Evolutionary conservation across 805 yeast species (phyloP), one percentile per base, ranked within the genome.

Genomic region (Henningerozyma blattae): DNA sequence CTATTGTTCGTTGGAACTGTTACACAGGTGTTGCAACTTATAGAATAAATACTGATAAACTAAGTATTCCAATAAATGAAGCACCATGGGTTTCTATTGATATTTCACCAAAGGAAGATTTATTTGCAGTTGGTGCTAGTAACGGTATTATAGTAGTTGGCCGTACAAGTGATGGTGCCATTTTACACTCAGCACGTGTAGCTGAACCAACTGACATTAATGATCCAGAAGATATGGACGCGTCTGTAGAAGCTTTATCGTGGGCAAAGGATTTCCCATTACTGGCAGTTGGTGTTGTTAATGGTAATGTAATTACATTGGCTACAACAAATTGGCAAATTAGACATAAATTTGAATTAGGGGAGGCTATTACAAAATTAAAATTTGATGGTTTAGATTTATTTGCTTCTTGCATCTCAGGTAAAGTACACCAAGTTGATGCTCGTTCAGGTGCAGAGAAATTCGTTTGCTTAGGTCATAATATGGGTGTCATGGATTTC

Each of bases 401-500:
- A 36, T 59, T 80, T 26, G 91, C 79, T 1, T 67, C 85, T 4
- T 72, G 82, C 36, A 83, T 84, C 77, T 81, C 86, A 52, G 96
- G 97, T 37, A 72, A 71, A 45, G 72, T 91, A 24, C 78, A 77
- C 58, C 76, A 79, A 56, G 86, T 85, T 81, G 96, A 91, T 57
- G 77, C 81, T 5, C 77, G 95, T 61, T 78, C 86, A 3, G 94
- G 94, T 37, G 74, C 70, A 39, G 77, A 73, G 48, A 58, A 79
- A 38, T 81, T 79, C 61, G 78, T 69, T 22, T 91, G 93, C 42
- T 74, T 75, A 27, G 99, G 98, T 16, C 98, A 91, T 56, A 81
- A 80, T 58, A 82, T 83, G 81, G 97, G 97, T 41, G 77, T 91
- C 15, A 67, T 91, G 42, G 96, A 85, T 48, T 89, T 91, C 52